These are phyloP conservation scores for Apophysomyces sp. DNA, from an alignment of 371 early-diverging fungal genomes.

Conservation along the genomic window DNA sequence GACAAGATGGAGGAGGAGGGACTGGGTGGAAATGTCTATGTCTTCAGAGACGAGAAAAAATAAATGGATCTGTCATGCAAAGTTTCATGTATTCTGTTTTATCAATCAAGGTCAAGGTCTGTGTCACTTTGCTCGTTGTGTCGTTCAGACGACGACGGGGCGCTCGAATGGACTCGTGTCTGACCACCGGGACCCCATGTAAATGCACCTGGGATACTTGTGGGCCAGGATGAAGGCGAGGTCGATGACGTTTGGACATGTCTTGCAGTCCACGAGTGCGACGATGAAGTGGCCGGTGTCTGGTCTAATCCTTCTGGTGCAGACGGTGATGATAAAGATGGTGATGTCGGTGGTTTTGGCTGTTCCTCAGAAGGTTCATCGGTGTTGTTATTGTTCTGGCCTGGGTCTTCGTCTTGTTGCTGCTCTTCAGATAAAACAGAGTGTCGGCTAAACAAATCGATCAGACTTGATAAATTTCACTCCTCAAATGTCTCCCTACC, in stretches of 20 bases:
- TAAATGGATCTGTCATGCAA: background rate
- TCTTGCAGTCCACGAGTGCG: slow-evolving; percentile 9
- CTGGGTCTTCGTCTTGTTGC: background rate
- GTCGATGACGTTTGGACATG: background rate
- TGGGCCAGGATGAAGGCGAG: slow-evolving; percentile 17
- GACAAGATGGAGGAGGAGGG: background rate
- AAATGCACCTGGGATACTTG: slow-evolving; percentile 25
- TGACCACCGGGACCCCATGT: slow-evolving; percentile 25
- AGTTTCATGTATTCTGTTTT: slow-evolving; percentile 5
- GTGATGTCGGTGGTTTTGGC: slow-evolving; percentile 1
- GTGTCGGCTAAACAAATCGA: slow-evolving; percentile 27
- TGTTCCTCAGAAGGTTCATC: background rate
- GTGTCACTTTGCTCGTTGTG: background rate
- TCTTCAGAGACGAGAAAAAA: background rate
- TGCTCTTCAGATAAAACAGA: slow-evolving; percentile 24
- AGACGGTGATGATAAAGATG: background rate
- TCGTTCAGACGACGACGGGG: background rate
- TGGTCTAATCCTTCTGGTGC: background rate
- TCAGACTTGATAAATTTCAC: background rate
- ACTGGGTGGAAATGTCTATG: slow-evolving; percentile 1
- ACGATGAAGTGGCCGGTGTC: slow-evolving; percentile 1
- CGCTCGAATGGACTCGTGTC: slow-evolving; percentile 1
- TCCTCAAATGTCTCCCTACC: slow-evolving; percentile 43
- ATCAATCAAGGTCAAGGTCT: slow-evolving; percentile 8
- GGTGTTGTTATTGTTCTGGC: background rate